Conservation (phyloP, 1,284 basidiomycete species). For the Apiotrichum veenhuisii region DNA sequence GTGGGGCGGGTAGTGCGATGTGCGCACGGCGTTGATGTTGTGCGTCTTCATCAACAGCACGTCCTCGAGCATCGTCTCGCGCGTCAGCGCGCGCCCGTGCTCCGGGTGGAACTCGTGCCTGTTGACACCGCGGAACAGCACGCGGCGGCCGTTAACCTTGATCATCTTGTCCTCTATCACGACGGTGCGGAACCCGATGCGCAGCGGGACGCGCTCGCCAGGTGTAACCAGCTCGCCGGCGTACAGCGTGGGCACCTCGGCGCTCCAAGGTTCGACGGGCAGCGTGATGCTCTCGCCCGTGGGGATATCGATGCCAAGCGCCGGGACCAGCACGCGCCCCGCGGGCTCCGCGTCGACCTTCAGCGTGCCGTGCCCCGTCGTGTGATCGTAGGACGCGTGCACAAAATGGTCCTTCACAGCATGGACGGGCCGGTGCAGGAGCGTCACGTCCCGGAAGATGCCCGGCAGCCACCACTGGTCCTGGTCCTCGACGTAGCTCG, state of each 20-base stretch:
- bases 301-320: slow-evolving; percentile 18
- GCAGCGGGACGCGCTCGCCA: background rate
- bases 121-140: slow-evolving; percentile 27
- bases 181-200: slow-evolving; percentile 28
- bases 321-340: slow-evolving; percentile 21
- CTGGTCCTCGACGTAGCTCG: slow-evolving; percentile 26
- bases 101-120: slow-evolving; percentile 32
- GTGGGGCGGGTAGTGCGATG: slow-evolving; percentile 26
- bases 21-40: slow-evolving; percentile 31
- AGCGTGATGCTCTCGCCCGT: slow-evolving; percentile 13
- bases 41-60: slow-evolving; percentile 25
- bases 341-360: slow-evolving; percentile 19
- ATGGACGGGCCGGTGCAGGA: slow-evolving; percentile 21
- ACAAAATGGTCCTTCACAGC: slow-evolving; percentile 24
- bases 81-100: slow-evolving; percentile 14
- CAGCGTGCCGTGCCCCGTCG: slow-evolving; percentile 17
- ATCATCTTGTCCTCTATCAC: slow-evolving; percentile 14
- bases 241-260: slow-evolving; percentile 23
- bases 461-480: slow-evolving; percentile 33
- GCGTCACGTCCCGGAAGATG: slow-evolving; percentile 27
- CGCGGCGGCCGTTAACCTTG: slow-evolving; percentile 24
- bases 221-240: slow-evolving; percentile 4
- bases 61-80: slow-evolving; percentile 26
- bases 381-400: slow-evolving; percentile 23
- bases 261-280: slow-evolving; percentile 22